Conservation (phyloP, 176 grass and related monocot species). For the Rhynchospora tenuis region DNA sequence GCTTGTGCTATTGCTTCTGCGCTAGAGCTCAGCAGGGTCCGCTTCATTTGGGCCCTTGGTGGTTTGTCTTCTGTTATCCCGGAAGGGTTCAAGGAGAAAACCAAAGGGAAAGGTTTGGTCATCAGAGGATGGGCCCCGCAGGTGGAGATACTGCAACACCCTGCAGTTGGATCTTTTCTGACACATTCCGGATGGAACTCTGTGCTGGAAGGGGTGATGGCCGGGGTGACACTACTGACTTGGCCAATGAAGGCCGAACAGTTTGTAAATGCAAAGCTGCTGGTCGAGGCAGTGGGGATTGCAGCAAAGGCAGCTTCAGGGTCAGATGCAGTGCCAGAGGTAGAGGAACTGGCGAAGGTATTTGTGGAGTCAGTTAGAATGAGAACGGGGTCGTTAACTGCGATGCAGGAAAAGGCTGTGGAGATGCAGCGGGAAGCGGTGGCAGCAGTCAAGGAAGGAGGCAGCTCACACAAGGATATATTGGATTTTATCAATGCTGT, state of each 20-base stretch:
- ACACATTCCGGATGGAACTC: slow-evolving; percentile 54
- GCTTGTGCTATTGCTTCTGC: slow-evolving; percentile 19
- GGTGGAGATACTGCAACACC: slow-evolving; percentile 25
- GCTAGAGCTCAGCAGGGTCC: slow-evolving; percentile 24
- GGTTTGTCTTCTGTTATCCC: not conserved
- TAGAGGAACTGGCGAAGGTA: slow-evolving; percentile 14
- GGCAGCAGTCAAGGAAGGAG: slow-evolving; percentile 22
- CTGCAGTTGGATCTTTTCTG: slow-evolving; percentile 35
- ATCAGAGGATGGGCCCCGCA: slow-evolving; percentile 37
- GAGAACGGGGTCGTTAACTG: not conserved
- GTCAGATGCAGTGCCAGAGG: slow-evolving; percentile 24
- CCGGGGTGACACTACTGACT: slow-evolving; percentile 11
- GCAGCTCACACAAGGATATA: slow-evolving; percentile 32
- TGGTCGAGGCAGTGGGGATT: slow-evolving; percentile 20
- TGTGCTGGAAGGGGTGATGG: slow-evolving; percentile 28
- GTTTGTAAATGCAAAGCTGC: slow-evolving; percentile 22
- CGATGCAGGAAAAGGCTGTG: not conserved
- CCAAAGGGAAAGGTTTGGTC: not conserved
- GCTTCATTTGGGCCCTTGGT: slow-evolving; percentile 28
- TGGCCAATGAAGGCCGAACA: slow-evolving; percentile 41
- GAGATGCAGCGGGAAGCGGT: not conserved
- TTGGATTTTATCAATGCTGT: slow-evolving; percentile 3
- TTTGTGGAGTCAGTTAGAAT: slow-evolving; percentile 21
- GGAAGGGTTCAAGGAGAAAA: slow-evolving; percentile 26
- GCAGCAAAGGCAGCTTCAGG: slow-evolving; percentile 23